Evolutionary conservation across 495 filamentous ascomycete genomes (phyloP).

Genomic region (Massariosphaeria phaeospora): DNA sequence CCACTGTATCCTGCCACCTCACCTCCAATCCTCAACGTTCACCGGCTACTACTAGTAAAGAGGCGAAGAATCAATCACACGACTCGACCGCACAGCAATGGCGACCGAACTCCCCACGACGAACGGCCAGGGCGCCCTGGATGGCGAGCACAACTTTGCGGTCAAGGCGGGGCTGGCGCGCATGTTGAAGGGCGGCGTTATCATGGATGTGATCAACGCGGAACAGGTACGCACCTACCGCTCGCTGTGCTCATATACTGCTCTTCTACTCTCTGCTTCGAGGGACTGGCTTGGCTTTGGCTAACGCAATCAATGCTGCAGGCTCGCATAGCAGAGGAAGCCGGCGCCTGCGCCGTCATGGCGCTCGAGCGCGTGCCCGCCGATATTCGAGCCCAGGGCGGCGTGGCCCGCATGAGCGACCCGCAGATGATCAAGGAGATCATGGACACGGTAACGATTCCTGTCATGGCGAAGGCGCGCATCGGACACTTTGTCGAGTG

Average conservation of each 20-base stretch:
- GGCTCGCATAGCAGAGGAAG: conserved; percentile 95
- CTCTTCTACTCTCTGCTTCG: neutral
- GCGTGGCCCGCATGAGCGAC: conserved; percentile 96
- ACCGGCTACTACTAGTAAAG: no score
- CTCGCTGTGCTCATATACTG: conserved; percentile 4
- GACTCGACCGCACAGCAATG: no score
- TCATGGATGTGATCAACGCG: conserved; percentile 97
- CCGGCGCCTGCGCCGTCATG: conserved; percentile 95
- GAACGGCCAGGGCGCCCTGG: conserved; percentile 38
- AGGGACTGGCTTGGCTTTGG: neutral
- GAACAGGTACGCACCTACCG: conserved; percentile 58
- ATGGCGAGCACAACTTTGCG: conserved; percentile 39
- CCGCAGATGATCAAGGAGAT: conserved; percentile 94
- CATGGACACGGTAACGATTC: conserved; percentile 93
- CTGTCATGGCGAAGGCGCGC: conserved; percentile 98
- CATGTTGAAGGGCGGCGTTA: conserved; percentile 98
- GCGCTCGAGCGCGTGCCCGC: conserved; percentile 96
- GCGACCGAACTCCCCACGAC: conserved; percentile 39
- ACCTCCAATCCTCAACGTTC: no score
- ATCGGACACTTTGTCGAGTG: conserved; percentile 98
- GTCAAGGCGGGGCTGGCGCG: conserved; percentile 92
- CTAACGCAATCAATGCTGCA: conserved; percentile 31
- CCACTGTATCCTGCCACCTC: neutral
- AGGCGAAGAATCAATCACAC: no score
- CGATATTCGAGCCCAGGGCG: conserved; percentile 87